Base-by-base conservation (phyloP, 176 grass and related monocot species). In the Ananas comosus region DNA sequence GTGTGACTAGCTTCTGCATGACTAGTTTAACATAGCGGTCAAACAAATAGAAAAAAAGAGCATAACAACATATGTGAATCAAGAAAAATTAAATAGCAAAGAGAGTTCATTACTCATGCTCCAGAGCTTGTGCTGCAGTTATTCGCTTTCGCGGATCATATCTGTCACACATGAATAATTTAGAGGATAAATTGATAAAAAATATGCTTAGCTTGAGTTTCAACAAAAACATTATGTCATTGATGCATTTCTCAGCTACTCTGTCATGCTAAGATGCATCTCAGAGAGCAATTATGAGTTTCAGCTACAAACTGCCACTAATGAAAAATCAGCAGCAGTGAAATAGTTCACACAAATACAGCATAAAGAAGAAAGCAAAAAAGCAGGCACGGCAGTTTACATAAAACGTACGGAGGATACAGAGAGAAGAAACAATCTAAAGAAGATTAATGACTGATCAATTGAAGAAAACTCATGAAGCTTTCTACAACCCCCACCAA, bases 131-230 rank as follows among this genome's bases (percentile, higher is more conserved):
- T 23, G 89, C 86, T 75, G 94, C 89, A 63, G 89, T 99, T 80
- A 99, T 92, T 58, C 89, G 81, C 82, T 90, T 99, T 66, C 81
- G 87, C 67, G 94, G 94, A 76, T 99, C 94, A 82, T 99, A 99
- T 77, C 94, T 99, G 75, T 61, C 85, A 79, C 69, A 87, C 16
- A 51, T 74, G 65, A 21, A 71, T 78, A 68, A 16, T 18, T 64
- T 74, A 59, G 22, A 64, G 25, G 22, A 79, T 56, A 75, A 74
- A 72, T 27, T 33, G 66, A 64, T 70, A 27, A 59, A 71, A 28
- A 13, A 16, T 53, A 51, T 24, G 53, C 22, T 59, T 1, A 18
- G 4, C 54, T 19, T 19, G 54, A 59, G 54, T 56, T 12, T 56
- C n/a, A 56, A 56, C 53, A 56, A 56, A 56, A 56, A 56, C 4